Evolutionary conservation across 129 eudicot species (phyloP), one percentile per base, ranked within the genome.

Genomic region (Calendula officinalis): DNA sequence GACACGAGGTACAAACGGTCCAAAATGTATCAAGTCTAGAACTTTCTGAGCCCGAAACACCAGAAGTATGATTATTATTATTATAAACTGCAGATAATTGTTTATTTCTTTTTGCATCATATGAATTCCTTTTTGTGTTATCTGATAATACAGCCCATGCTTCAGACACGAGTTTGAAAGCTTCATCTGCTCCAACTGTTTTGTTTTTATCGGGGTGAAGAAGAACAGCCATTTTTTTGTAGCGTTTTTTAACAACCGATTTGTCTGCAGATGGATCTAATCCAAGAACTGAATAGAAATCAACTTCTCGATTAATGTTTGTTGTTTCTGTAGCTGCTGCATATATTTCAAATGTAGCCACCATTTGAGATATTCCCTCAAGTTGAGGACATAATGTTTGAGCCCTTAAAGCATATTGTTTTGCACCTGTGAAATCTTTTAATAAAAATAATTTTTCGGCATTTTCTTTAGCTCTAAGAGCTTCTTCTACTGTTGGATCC

Each of bases 131-230:
- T 74, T 81, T 91, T 43, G 22, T 72, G 42, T 48, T 73, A 81
- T 91, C 96, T 22, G 95, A 87, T 65, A 87, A 80, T 51, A 82
- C 56, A 12, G 91, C 74, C 94, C 94, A 91, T 38, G 98, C 96
- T 56, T 91, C 98, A 5, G 91, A 88, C 5, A 91, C 89, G 6
- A 87, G 94, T 60, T 69, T 76, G 66, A 87, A 91, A 32, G 98
- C 98, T 30, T 89, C 98, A 32, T 87, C 95, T 56, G 98, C 98
- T n/a, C 98, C 98, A 68, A 85, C 82, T 17, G 94, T 87, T 77
- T 81, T 82, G 77, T 91, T 91, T 76, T 87, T 91, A 61, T 87
- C 98, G 7, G 98, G 98, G 68, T 91, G 98, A 52, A 91, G 95
- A 71, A 88, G 66, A 16, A 83, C 96, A 6, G 96, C 91, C 88